Base-by-base conservation (phyloP, 1,284 basidiomycete genomes). In the Cerrena zonata region DNA sequence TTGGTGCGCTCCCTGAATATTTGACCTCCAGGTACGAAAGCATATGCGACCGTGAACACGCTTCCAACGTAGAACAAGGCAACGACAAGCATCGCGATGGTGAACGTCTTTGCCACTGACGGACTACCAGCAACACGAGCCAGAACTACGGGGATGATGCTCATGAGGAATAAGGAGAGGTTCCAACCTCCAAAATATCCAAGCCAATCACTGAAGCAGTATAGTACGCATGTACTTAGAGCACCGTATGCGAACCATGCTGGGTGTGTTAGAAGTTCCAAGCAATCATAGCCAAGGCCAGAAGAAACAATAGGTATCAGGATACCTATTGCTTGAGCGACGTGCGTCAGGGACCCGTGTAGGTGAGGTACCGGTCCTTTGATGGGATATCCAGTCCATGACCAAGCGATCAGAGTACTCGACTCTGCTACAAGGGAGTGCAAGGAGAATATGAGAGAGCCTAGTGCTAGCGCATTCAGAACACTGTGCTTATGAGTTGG, bases 331-430 rank as follows among this genome's bases (percentile, higher is more conserved):
- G 73, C 74, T 59, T 89, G 81, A 1, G 79, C 79, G n/a, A 82
- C 57, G 40, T 93, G 73, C 22, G 89, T 86, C 37, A 90, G 61
- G 0, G 78, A 76, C 19, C 85, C 86, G 61, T 91, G 84, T 2
- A 86, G 69, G 61, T 90, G 82, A 2, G 91, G 85, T 7, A 84
- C 68, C 1, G 91, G 92, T 1, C 90, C 91, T 39, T 71, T 78
- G 53, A 79, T 61, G 0, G 94, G 90, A 59, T 86, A 95, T 1
- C 94, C 94, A 0, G 88, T 88, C 91, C 92, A 96, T 0, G 88
- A 85, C 89, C 91, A 95, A 1, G 90, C 84, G 54, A 95, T 80
- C 49, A 94, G 77, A 0, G 91, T 94, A 53, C 86, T 88, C 1
- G 85, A 73, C 58, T 97, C 93, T 4, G 84, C 82, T 39, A 91